A percentile compares a stretch with the other conserved stretches of the same genome.
These are phyloP conservation scores for Pichia phayaonensis DNA, from an alignment of 805 yeast species.

Conservation along the genomic window DNA sequence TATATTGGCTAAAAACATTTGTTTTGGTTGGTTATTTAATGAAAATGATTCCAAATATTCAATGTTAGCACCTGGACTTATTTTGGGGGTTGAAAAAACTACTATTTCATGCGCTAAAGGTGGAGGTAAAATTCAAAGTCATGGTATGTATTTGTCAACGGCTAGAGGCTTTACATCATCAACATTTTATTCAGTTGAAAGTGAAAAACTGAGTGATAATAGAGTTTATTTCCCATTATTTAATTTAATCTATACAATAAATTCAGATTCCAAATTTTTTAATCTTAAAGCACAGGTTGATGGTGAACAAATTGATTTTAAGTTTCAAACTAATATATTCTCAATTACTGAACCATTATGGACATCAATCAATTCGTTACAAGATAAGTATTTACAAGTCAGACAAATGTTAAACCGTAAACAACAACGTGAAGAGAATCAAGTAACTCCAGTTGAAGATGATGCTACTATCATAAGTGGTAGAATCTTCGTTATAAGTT, in stretches of 20 bases:
- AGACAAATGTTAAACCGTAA: constrained; percentile 4
- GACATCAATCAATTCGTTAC: constrained; percentile 35
- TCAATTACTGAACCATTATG: constrained; percentile 45
- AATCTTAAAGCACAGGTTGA: constrained; percentile 40
- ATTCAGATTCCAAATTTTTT: constrained; percentile 16
- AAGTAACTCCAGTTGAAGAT: neutral
- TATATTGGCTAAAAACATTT: constrained; percentile 54
- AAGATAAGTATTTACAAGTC: constrained; percentile 19
- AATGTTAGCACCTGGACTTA: constrained; percentile 50
- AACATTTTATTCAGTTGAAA: constrained; percentile 35
- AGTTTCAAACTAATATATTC: constrained; percentile 49
- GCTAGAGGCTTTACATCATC: constrained; percentile 54
- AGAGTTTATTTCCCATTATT: constrained; percentile 64
- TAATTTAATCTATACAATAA: constrained; percentile 44
- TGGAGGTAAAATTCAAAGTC: constrained; percentile 59
- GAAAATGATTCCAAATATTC: constrained; percentile 8
- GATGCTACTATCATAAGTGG: constrained; percentile 21
- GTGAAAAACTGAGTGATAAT: constrained; percentile 43
- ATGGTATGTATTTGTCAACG: constrained; percentile 62
- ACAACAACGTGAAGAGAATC: neutral
- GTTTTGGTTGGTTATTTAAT: constrained; percentile 76
- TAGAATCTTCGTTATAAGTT: constrained; percentile 25
- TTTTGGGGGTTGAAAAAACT: constrained; percentile 67
- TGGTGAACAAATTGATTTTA: constrained; percentile 67
- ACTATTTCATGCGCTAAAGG: constrained; percentile 56